A percentile compares a stretch with the other conserved stretches of the same genome.
phyloP scores from a whole-genome alignment of 2,329 filamentous ascomycete species.

The Neobulgaria alba region DNA sequence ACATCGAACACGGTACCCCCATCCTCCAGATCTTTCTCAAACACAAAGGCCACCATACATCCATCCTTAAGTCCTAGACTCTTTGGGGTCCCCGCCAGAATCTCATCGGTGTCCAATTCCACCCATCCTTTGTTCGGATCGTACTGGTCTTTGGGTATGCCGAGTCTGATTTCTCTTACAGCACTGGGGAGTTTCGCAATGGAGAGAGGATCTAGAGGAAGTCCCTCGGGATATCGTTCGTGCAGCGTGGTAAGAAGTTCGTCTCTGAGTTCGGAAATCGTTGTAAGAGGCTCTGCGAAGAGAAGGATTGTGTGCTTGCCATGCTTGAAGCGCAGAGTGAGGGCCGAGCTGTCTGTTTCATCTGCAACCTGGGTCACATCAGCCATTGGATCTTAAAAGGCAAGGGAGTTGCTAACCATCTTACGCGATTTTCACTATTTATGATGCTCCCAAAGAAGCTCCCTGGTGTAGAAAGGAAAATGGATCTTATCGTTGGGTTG shows the following conservation, averaged over 20 bases:
- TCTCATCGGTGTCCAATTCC: constrained; percentile 30
- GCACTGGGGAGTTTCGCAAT: constrained; percentile 31
- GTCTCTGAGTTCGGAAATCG: constrained; percentile 47
- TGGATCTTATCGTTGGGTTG: too few relatives aligned
- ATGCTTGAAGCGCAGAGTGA: constrained; percentile 65
- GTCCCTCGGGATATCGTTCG: constrained; percentile 47
- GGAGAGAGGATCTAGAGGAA: constrained; percentile 30
- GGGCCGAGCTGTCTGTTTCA: constrained; percentile 37
- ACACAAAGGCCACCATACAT: constrained; percentile 32
- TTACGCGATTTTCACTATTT: neutral
- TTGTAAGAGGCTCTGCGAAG: constrained; percentile 49
- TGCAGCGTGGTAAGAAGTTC: constrained; percentile 50
- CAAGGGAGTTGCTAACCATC: too few relatives aligned
- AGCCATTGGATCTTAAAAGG: too few relatives aligned
- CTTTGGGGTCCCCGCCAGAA: constrained; percentile 28
- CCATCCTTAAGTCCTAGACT: constrained; percentile 33
- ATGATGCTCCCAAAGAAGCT: too few relatives aligned
- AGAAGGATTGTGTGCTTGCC: constrained; percentile 63
- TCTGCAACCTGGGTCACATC: too few relatives aligned
- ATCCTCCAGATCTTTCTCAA: constrained; percentile 28
- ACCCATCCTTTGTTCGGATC: constrained; percentile 42
- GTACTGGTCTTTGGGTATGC: constrained; percentile 37
- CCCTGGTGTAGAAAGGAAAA: too few relatives aligned
- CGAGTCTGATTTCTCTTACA: constrained; percentile 37
- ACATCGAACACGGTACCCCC: constrained; percentile 17